Base-by-base conservation (phyloP, 2,329 filamentous ascomycete species). In the Capronia coronata region DNA sequence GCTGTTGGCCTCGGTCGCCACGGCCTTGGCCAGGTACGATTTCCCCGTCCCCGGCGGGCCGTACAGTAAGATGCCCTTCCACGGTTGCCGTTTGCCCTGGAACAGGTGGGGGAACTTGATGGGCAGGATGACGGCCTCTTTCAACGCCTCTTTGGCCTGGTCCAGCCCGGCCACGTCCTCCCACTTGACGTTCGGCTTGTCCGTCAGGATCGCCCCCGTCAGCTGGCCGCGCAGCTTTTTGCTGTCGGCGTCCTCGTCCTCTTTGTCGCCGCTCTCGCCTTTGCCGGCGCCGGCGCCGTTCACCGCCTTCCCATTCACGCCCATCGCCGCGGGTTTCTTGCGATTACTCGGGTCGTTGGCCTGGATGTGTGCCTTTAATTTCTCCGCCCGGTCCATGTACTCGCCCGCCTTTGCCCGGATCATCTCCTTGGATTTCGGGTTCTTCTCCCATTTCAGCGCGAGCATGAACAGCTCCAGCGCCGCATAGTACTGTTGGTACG, bases 381-480 rank as follows among this genome's bases (percentile, higher is more conserved):
- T 97, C 75, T 98, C 93, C 57, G 93, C 93, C 56, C 93, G 87
- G 71, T 96, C 91, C 85, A 98, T 95, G 76, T 98, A 98, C 67
- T 96, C 91, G 62, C 78, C 86, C 16, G 90, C 89, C 75, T 97
- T 97, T 62, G 86, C 82, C 61, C 93, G 85, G 69, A 98, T 96
- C 80, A 95, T 94, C 66, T 94, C 89, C 75, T 97, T 97, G 57
- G 88, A 90, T 62, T 90, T 91, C 57, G 86, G 83, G 73, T 96
- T 97, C 79, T 97, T 98, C 75, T 98, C 93, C 91, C 91, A 98
- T 76, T 98, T 98, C 53, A 98, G 78, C 27, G 93, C 93, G 54
- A 97, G 86, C 86, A 98, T 95, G 76, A 97, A 98, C 51, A 97
- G 82, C 72, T 98, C 91, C 61, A 98, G 86, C 44, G 91, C 84